Percentiles rank a stretch among this genome's conserved stretches.
Conservation (phyloP, 106 monocot genomes). For the Apostasia ramifera region DNA sequence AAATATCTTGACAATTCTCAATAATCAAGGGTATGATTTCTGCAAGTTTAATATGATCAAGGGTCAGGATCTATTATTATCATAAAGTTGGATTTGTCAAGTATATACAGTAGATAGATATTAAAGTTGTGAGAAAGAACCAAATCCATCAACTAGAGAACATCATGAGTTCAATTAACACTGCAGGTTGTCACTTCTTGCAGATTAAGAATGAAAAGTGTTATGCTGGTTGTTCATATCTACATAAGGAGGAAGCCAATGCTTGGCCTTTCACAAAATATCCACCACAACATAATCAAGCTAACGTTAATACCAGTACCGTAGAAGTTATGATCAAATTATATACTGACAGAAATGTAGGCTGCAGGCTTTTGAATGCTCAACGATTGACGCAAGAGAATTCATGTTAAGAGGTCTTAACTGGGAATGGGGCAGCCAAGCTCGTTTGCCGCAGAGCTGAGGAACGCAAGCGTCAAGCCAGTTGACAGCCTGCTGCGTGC, state of each 20-base stretch:
- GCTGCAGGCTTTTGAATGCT: not conserved
- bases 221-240: not conserved
- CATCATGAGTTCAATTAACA: too few relatives aligned
- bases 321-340: not conserved
- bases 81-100: too few relatives aligned
- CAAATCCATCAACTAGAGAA: too few relatives aligned
- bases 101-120: too few relatives aligned
- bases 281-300: not conserved
- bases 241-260: not conserved
- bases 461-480: conserved; percentile 63
- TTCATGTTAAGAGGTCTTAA: not conserved
- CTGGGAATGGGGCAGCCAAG: conserved; percentile 46
- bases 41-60: too few relatives aligned
- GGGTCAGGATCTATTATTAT: too few relatives aligned
- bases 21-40: too few relatives aligned
- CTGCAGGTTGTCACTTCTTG: not conserved
- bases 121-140: too few relatives aligned
- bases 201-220: not conserved
- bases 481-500: conserved; percentile 63
- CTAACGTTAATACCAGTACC: not conserved
- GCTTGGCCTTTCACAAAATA: not conserved
- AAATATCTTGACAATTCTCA: too few relatives aligned
- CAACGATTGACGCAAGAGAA: too few relatives aligned
- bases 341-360: too few relatives aligned
- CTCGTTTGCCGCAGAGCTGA: conserved; percentile 66